A percentile compares a stretch with the other conserved stretches of the same genome.
Conservation (phyloP, 768 basidiomycete genomes). For the Amyloporia xantha region DNA sequence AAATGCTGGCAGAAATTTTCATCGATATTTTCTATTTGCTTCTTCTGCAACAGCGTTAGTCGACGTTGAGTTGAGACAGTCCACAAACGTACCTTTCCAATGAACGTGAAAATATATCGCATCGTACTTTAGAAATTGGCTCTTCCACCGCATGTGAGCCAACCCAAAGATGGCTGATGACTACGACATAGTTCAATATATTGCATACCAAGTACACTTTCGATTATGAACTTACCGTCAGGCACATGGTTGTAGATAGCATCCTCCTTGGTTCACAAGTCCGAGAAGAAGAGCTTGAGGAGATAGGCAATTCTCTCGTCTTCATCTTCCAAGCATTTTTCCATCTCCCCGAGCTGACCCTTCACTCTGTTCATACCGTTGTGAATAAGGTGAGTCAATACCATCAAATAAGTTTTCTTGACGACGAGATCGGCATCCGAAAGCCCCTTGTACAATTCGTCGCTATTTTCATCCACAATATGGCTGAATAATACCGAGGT, state of each 20-base stretch:
- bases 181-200: conserved; percentile 29
- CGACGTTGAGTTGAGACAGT: not conserved
- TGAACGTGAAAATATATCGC: conserved; percentile 92
- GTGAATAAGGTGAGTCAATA: conserved; percentile 90
- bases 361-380: conserved; percentile 99
- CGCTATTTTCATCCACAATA: conserved; percentile 95
- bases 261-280: conserved; percentile 95
- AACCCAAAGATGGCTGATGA: conserved; percentile 91
- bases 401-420: conserved; percentile 99
- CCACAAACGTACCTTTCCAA: conserved; percentile 71
- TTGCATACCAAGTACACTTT: conserved; percentile 3
- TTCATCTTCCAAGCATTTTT: conserved; percentile 94
- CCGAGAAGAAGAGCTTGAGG: conserved; percentile 96
- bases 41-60: conserved; percentile 51
- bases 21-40: conserved; percentile 95
- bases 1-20: conserved; percentile 98
- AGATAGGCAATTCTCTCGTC: conserved; percentile 85
- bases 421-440: conserved; percentile 82
- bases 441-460: conserved; percentile 90
- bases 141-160: conserved; percentile 92
- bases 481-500: conserved; percentile 96
- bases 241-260: conserved; percentile 98
- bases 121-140: conserved; percentile 89
- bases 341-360: conserved; percentile 99
- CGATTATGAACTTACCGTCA: conserved; percentile 70